Percentiles rank a stretch among this genome's conserved stretches.
These are phyloP conservation scores for Aspergillus avenaceus DNA, from an alignment of 495 filamentous ascomycete species.

Conservation along the genomic window DNA sequence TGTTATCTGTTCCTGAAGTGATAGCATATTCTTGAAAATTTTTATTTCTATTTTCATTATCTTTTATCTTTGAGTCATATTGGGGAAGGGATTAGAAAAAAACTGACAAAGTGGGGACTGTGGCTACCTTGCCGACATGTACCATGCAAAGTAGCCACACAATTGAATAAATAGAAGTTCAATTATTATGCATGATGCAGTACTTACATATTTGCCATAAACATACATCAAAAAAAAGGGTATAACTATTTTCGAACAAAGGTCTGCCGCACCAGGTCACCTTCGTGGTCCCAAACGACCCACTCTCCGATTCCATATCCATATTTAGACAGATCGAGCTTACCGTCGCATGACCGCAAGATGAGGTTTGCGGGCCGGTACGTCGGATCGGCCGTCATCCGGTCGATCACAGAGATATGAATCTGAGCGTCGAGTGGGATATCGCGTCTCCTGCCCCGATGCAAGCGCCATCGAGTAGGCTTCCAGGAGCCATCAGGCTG, in stretches of 20 bases:
- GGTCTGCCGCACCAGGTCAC: background rate
- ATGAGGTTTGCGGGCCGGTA: slow-evolving; percentile 77
- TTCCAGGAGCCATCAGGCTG: slow-evolving; percentile 67
- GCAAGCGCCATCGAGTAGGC: slow-evolving; percentile 69
- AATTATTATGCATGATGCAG: too few species aligned
- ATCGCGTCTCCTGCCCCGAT: slow-evolving; percentile 69
- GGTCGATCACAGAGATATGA: slow-evolving; percentile 63
- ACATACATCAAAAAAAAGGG: background rate
- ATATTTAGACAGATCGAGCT: background rate
- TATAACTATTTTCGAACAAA: background rate
- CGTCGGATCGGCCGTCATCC: slow-evolving; percentile 55
- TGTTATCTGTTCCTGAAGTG: too few species aligned
- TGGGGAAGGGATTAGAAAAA: too few species aligned
- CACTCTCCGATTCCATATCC: background rate
- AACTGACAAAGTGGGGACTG: too few species aligned
- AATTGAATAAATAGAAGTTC: too few species aligned
- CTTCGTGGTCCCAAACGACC: background rate
- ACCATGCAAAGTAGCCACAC: too few species aligned
- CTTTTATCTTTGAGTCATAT: too few species aligned
- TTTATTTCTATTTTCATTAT: too few species aligned
- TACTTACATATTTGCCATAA: too few species aligned
- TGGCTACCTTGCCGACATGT: too few species aligned
- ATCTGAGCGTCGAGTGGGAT: slow-evolving; percentile 64
- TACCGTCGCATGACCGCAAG: background rate
- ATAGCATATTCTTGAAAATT: too few species aligned